Evolutionary conservation across 352 stramenopile genomes (phyloP), one percentile per base, ranked within the genome.

Genomic region (Globisporangium lucens): DNA sequence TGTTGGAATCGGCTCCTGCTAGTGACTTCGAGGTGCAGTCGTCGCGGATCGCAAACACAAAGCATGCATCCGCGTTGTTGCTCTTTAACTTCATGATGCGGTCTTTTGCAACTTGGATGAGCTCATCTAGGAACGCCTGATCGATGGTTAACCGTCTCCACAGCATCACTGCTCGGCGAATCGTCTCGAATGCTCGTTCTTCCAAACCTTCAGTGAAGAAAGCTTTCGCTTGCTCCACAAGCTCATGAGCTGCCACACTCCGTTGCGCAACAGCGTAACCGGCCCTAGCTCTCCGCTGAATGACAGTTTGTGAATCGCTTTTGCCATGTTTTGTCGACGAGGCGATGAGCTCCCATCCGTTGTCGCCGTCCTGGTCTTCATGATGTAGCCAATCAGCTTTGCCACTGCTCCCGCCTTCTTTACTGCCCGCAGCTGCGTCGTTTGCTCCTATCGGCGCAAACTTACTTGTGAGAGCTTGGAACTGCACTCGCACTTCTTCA

Each of bases 211-310:
- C 27, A 49, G 20, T 5, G 3, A 55, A 53, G 22, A 63, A 36
- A 27, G 30, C 4, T 7, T 24, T 49, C 41, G 58, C 58, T 38
- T 63, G 58, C 24, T 22, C 41, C 13, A 55, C 58, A 36, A 63
- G 58, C 27, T 63, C 58, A 29, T 36, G 58, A 1, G 41, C 58
- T 2, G 58, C 38, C 12, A 64, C 58, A 29, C 43, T 46, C 4
- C 58, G 58, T 24, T 64, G 58, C 1, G 58, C 58, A 20, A 64
- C 58, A 13, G 58, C 58, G 24, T 24, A 33, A 3, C 58, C 58
- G 7, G 38, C 58, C 15, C 41, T 64, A 4, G 58, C 58, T 24
- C 41, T 49, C 24, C 38, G 27, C 13, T 64, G 58, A 4, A 43
- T 46, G 10, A 12, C 30, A 46, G 5, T 43, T 24, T 24, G 15